A percentile compares a stretch with the other conserved stretches of the same genome.
Evolutionary conservation across 2,329 filamentous ascomycete species (phyloP).

Genomic region (Ceratocystis papillata): DNA sequence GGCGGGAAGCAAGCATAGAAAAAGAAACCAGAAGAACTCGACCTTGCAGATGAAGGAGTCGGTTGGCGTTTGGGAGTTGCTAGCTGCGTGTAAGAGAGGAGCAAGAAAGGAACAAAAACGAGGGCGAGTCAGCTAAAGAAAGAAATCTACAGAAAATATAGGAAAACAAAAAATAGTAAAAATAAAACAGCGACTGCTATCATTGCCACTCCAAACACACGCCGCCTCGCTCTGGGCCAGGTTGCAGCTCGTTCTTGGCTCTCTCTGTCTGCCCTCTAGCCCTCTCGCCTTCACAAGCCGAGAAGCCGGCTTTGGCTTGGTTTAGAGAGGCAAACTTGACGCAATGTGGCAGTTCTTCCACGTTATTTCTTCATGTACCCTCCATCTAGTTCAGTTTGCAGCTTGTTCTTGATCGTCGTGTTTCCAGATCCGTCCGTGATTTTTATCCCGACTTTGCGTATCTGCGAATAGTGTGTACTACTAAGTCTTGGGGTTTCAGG

Average conservation of each 20-base stretch:
- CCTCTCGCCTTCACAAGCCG: no score
- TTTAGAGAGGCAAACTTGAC: no score
- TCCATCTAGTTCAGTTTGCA: neutral
- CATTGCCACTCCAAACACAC: neutral
- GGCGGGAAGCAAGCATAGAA: neutral
- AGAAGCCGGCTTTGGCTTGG: no score
- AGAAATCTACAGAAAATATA: neutral
- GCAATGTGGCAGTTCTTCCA: no score
- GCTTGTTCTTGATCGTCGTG: neutral
- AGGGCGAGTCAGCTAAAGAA: neutral
- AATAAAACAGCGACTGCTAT: neutral
- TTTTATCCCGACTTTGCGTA: neutral
- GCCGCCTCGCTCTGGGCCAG: no score
- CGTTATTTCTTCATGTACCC: no score
- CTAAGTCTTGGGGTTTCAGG: neutral
- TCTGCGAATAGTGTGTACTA: neutral
- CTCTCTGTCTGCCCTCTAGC: no score
- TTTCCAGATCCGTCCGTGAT: constrained; percentile 9
- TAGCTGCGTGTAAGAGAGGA: neutral
- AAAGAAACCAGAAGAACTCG: neutral
- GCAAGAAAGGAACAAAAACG: neutral
- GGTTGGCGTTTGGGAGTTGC: constrained; percentile 13
- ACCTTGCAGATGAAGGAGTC: constrained; percentile 5
- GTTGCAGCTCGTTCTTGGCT: no score
- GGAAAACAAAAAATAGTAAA: neutral